phyloP scores from a whole-genome alignment of 495 filamentous ascomycete genomes.

The Penicillium pulvis region DNA sequence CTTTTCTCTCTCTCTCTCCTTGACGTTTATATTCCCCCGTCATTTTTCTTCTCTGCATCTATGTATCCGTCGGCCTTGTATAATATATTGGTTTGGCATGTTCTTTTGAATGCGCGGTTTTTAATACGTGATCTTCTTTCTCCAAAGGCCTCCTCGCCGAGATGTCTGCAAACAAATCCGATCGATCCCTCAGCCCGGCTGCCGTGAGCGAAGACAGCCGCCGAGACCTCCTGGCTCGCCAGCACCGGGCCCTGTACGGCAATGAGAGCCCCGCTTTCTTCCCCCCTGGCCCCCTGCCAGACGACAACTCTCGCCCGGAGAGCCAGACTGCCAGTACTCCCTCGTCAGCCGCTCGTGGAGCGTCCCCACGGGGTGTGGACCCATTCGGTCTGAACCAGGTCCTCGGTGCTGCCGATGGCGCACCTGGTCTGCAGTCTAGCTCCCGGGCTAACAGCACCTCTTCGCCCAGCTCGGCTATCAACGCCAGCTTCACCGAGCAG shows the following conservation, averaged over 20 bases:
- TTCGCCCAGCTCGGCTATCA: conserved; percentile 69
- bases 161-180: conserved; percentile 79
- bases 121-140: conserved; percentile 48
- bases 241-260: conserved; percentile 90
- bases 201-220: conserved; percentile 92
- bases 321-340: conserved; percentile 60
- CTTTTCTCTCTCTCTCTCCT: conserved; percentile 30
- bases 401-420: conserved; percentile 38
- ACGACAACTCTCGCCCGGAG: conserved; percentile 64
- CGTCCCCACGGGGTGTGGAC: conserved; percentile 66
- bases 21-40: conserved; percentile 41
- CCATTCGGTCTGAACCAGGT: conserved; percentile 58
- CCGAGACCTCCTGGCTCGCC: conserved; percentile 92
- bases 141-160: conserved; percentile 76
- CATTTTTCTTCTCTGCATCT: conserved; percentile 33
- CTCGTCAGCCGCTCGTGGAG: conserved; percentile 52
- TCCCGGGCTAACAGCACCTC: conserved; percentile 88
- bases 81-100: conserved; percentile 48
- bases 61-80: conserved; percentile 50
- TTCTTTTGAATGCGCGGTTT: conserved; percentile 41
- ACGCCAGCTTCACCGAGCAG: conserved; percentile 67
- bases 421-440: conserved; percentile 59
- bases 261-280: conserved; percentile 65
- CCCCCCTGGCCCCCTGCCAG: conserved; percentile 59
- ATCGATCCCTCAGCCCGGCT: conserved; percentile 89